phyloP scores from a whole-genome alignment of 305 asterid species.

The Withania somnifera region DNA sequence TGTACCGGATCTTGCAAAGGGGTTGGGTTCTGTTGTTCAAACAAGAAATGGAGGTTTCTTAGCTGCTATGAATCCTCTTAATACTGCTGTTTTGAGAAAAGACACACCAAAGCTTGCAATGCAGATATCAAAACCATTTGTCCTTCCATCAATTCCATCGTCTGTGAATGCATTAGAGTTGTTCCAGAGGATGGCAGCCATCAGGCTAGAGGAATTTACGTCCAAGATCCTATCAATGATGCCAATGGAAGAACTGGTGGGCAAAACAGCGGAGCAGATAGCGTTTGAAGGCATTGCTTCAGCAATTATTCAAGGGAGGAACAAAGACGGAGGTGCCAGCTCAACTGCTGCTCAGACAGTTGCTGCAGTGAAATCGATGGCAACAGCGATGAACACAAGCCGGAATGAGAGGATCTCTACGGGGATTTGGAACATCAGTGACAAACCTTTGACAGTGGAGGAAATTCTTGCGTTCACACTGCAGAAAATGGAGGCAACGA shows the following conservation, averaged over 20 bases:
- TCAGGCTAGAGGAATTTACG: slow-evolving; percentile 50
- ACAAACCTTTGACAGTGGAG: slow-evolving; percentile 40
- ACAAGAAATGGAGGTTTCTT: slow-evolving; percentile 79
- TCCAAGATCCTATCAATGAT: slow-evolving; percentile 46
- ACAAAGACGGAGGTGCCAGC: slow-evolving; percentile 55
- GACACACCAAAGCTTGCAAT: slow-evolving; percentile 73
- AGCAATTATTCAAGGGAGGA: slow-evolving; percentile 69
- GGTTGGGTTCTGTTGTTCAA: slow-evolving; percentile 73
- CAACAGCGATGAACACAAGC: slow-evolving; percentile 41
- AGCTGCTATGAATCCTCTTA: slow-evolving; percentile 69
- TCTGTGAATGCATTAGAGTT: slow-evolving; percentile 48
- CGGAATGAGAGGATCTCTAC: slow-evolving; percentile 51
- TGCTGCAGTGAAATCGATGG: slow-evolving; percentile 62
- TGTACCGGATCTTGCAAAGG: slow-evolving; percentile 77
- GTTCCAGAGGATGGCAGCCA: slow-evolving; percentile 58
- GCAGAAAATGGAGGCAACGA: slow-evolving; percentile 75
- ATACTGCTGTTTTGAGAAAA: slow-evolving; percentile 24
- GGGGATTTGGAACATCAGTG: slow-evolving; percentile 70
- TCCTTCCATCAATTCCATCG: slow-evolving; percentile 26
- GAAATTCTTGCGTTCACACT: slow-evolving; percentile 53
- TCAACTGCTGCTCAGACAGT: slow-evolving; percentile 77
- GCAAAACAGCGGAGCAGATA: slow-evolving; percentile 85
- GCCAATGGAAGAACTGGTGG: slow-evolving; percentile 73
- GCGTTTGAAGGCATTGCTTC: slow-evolving; percentile 94
- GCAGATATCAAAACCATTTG: slow-evolving; percentile 67